Conservation (phyloP, 805 yeast species). For the Monosporozyma yasuniensis region DNA sequence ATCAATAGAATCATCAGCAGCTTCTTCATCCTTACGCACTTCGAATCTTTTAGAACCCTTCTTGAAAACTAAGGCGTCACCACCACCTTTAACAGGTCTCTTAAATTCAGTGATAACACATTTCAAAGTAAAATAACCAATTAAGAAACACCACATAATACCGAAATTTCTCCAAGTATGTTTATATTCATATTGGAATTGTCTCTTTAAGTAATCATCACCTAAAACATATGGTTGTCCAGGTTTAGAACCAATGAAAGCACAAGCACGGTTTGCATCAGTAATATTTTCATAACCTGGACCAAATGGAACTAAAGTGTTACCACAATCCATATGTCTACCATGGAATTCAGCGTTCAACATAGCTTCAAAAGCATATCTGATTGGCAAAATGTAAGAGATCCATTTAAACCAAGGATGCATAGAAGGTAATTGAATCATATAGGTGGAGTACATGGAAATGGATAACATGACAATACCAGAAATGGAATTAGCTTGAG, state of each 20-base stretch:
- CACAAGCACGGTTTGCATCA: slow-evolving; percentile 40
- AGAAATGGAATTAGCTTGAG: slow-evolving; percentile 50
- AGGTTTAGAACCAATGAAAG: slow-evolving; percentile 48
- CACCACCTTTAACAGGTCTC: slow-evolving; percentile 23
- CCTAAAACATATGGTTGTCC: slow-evolving; percentile 52
- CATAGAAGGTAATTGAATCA: slow-evolving; percentile 51
- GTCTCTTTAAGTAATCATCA: slow-evolving; percentile 40
- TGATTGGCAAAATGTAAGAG: slow-evolving; percentile 44
- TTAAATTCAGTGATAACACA: slow-evolving; percentile 20
- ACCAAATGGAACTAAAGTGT: slow-evolving; percentile 46
- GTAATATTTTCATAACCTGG: slow-evolving; percentile 38
- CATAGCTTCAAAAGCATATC: slow-evolving; percentile 51
- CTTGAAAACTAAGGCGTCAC: slow-evolving; percentile 41
- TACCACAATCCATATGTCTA: slow-evolving; percentile 25
- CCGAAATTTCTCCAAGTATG: slow-evolving; percentile 84
- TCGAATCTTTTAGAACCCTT: slow-evolving; percentile 34
- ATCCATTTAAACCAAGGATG: slow-evolving; percentile 64
- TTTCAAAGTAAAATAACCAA: slow-evolving; percentile 17
- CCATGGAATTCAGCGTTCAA: slow-evolving; percentile 22
- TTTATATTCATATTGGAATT: slow-evolving; percentile 43
- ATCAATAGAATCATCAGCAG: slow-evolving; percentile 9
- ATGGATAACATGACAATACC: slow-evolving; percentile 43
- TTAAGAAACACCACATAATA: slow-evolving; percentile 42
- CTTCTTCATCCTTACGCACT: slow-evolving; percentile 13
- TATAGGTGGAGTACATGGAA: slow-evolving; percentile 50